These are phyloP conservation scores for Ceratobasidium sp. DNA, from an alignment of 1,284 basidiomycete species.

Conservation along the genomic window DNA sequence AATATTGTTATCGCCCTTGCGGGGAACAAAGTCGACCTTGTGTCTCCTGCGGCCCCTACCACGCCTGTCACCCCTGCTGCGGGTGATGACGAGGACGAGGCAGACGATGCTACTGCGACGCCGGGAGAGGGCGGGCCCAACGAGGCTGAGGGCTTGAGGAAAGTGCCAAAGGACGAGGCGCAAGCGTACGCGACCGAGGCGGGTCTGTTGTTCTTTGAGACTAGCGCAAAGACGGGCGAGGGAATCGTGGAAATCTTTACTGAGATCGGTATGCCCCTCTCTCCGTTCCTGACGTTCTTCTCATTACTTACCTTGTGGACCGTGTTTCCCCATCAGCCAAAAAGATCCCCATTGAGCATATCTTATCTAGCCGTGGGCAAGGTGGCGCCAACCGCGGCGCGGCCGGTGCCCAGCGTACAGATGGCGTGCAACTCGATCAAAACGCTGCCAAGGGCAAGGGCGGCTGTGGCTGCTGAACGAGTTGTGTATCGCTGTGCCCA, in stretches of 20 bases:
- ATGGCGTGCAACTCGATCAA: constrained; percentile 79
- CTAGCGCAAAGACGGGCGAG: constrained; percentile 97
- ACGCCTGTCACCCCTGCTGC: constrained; percentile 64
- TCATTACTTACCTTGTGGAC: constrained; percentile 34
- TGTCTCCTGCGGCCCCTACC: constrained; percentile 69
- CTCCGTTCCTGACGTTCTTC: constrained; percentile 11
- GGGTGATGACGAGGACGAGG: constrained; percentile 71
- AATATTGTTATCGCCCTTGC: constrained; percentile 98
- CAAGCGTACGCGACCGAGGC: constrained; percentile 95
- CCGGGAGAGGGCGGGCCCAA: constrained; percentile 67
- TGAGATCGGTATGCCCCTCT: constrained; percentile 82
- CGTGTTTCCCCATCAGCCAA: constrained; percentile 68
- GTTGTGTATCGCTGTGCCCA: neutral
- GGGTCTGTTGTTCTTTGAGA: constrained; percentile 96
- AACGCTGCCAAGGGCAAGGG: constrained; percentile 74
- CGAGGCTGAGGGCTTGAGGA: constrained; percentile 79
- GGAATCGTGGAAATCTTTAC: constrained; percentile 98
- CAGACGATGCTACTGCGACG: constrained; percentile 87
- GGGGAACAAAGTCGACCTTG: constrained; percentile 96
- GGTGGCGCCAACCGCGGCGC: constrained; percentile 67
- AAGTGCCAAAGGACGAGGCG: constrained; percentile 93
- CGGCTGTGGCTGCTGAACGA: constrained; percentile 74
- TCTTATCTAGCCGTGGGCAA: constrained; percentile 64
- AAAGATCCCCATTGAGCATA: constrained; percentile 95
- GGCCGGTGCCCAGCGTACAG: constrained; percentile 63